Evolutionary conservation across 768 basidiomycete species (phyloP), one percentile per base, ranked within the genome.

Genomic region (Tricholoma bakamatsutake): DNA sequence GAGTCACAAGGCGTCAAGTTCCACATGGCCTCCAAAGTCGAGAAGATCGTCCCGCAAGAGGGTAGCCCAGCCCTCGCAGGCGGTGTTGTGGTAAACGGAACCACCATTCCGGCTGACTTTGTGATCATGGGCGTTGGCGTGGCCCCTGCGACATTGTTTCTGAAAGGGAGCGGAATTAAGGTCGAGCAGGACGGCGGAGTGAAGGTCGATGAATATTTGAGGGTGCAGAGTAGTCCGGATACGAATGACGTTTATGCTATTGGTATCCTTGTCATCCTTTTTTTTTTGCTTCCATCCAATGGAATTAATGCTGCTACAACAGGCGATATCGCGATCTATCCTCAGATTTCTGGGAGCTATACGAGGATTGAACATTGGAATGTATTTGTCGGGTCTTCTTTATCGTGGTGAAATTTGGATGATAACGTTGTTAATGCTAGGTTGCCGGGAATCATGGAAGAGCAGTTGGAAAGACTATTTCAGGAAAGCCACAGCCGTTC

Each of bases 361-460:
- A 73, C 73, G 27, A 73, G 92, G 49, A 85, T 95, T 55, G 93
- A 96, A 69, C 93, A 96, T 69, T 96, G 93, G 92, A 93, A 93
- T 71, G 91, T 87, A 53, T 40, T 81, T 59, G 5, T 24, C 13
- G 4, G 28, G 46, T 17, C 13, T 30, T 7, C 39, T 47, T 17
- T 50, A 56, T 11, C n/a, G 28, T 17, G 34, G 53, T 49, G 8
- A n/a, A 52, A 17, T 1, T 50, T 54, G 31, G 10, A 39, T 40
- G n/a, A 17, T 10, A 28, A 34, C 53, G 39, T 53, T 47, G 47
- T 21, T 56, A 46, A 2, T 15, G 47, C 33, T 49, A 87, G 84
- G 87, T 93, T 55, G 92, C 93, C 13, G 84, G 84, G 47, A 94
- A 95, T 68, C 87, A 88, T 56, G 93, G 92, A 2, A 82, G 92